Conservation (phyloP, 179 eudicot species). For the Silene vulgaris region DNA sequence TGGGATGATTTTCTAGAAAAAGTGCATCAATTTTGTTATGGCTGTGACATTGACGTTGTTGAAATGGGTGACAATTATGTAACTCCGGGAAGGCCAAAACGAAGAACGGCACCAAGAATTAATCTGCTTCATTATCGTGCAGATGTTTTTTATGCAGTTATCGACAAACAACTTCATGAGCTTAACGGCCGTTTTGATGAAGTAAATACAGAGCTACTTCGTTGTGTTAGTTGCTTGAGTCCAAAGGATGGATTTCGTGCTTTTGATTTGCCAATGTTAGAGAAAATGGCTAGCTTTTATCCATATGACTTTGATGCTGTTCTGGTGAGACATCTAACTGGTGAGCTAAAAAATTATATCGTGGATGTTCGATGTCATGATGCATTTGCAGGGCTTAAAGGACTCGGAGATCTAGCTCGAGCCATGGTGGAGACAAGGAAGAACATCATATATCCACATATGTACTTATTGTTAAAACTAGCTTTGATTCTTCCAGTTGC, state of each 20-base stretch:
- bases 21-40: conserved; percentile 15
- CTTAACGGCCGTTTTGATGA: conserved; percentile 24
- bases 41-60: conserved; percentile 14
- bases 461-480: not conserved
- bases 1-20: not conserved
- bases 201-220: conserved; percentile 19
- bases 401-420: not conserved
- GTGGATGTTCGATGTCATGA: no score
- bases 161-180: conserved; percentile 19
- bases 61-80: conserved; percentile 12
- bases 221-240: conserved; percentile 23
- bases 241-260: conserved; percentile 16
- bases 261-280: conserved; percentile 20
- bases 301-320: conserved; percentile 17
- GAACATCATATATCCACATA: not conserved
- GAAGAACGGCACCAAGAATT: conserved; percentile 1
- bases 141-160: conserved; percentile 12
- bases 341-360: no score
- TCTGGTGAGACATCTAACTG: no score
- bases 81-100: not conserved
- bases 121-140: conserved; percentile 17
- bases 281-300: conserved; percentile 16
- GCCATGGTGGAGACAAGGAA: not conserved
- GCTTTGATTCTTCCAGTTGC: not conserved
- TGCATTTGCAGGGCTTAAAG: not conserved